phyloP scores from a whole-genome alignment of 805 yeast species.

The Hemisphaericaspora nanyangensis region DNA sequence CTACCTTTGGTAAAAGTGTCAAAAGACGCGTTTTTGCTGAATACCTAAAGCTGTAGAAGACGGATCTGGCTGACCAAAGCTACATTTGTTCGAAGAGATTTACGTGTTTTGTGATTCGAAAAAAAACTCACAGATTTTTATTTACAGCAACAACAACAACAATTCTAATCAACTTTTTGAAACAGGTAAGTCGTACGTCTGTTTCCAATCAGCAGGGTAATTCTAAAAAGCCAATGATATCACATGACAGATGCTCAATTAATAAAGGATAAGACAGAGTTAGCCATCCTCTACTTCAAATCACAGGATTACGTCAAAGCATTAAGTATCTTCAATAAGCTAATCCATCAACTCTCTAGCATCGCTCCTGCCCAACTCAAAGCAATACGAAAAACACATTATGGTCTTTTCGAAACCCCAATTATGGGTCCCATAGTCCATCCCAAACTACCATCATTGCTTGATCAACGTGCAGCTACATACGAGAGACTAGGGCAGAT shows the following conservation, averaged over 20 bases:
- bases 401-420: constrained; percentile 20
- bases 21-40: too few species aligned
- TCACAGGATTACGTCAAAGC: constrained; percentile 26
- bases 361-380: constrained; percentile 13
- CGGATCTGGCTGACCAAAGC: too few species aligned
- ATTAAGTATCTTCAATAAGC: constrained; percentile 21
- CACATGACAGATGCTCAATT: constrained; percentile 12
- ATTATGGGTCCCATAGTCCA: constrained; percentile 27
- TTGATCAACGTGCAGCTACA: constrained; percentile 50
- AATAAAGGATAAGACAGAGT: constrained; percentile 23
- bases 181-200: too few species aligned
- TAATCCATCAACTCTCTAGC: constrained; percentile 16
- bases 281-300: constrained; percentile 30
- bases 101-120: too few species aligned
- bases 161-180: too few species aligned
- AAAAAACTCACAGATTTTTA: too few species aligned
- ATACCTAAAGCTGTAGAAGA: too few species aligned
- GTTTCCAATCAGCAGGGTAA: too few species aligned
- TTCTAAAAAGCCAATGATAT: too few species aligned
- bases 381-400: constrained; percentile 16
- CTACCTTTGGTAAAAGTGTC: background rate
- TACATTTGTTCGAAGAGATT: too few species aligned
- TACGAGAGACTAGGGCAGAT: constrained; percentile 36
- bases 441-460: constrained; percentile 30
- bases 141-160: too few species aligned